Base-by-base conservation (phyloP, 495 filamentous ascomycete species). In the Bathelium albidoporum region DNA sequence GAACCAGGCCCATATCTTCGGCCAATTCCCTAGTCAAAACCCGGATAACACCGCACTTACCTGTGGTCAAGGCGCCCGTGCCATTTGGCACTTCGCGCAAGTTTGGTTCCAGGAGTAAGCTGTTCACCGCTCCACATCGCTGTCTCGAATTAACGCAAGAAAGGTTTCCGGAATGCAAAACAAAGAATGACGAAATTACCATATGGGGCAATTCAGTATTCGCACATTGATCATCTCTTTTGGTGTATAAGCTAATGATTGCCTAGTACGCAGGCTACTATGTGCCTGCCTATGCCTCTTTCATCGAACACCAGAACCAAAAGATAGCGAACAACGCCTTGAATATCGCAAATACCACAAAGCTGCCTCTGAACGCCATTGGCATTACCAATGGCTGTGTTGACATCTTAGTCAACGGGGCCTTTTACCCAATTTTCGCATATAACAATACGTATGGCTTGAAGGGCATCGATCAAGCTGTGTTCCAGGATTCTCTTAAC, bases 381-480 rank as follows among this genome's bases (percentile, higher is more conserved):
- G 66, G 66, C 11, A 64, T 66, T 32, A 65, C 65, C 12, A 70
- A 68, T 58, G 69, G 65, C 29, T 69, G 64, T 43, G 18, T 64
- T 70, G 77, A 79, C 63, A 69, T 70, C 18, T 59, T 72, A 0
- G 67, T 75, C 14, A 74, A 78, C 64, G 71, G 67, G 32, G 68
- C 65, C 4, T 74, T 58, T 24, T 78, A 78, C 60, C 76, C 74
- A 24, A 66, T 68, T 2, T 72, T 77, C 61, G 72, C 73, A 20
- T 75, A 73, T 68, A 79, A 78, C 61, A 79, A 79, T 55, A 77
- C 73, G 5, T 79, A 79, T 65, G 73, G 73, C 32, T 71, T 79
- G 60, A 43, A 74, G 62, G 70, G 72, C 7, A 66, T 76, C 45
- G 72, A 71, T 29, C 61, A 73, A 28, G 68, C 67, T 1, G 71